Evolutionary conservation across 2,329 filamentous ascomycete genomes (phyloP).

Genomic region (Calonectria hongkongensis): DNA sequence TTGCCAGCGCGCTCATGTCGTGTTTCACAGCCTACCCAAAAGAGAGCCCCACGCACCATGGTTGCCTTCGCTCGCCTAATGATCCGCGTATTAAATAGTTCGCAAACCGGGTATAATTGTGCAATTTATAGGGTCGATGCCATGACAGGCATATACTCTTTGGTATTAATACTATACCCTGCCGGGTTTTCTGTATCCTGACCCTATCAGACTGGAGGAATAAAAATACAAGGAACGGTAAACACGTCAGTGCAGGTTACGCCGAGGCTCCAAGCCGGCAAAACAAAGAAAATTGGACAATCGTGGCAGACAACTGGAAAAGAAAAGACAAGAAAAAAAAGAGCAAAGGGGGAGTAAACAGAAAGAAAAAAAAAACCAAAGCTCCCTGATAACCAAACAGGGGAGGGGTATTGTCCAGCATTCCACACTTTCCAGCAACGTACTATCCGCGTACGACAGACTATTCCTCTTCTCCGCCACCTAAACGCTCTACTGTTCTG

Average conservation of each 20-base stretch:
- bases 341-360: not conserved
- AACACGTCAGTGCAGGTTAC: conserved; percentile 28
- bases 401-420: conserved; percentile 42
- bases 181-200: conserved; percentile 25
- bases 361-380: conserved; percentile 15
- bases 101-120: not conserved
- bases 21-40: conserved; percentile 15
- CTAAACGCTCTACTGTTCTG: conserved; percentile 78
- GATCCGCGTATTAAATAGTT: conserved; percentile 11
- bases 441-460: conserved; percentile 44
- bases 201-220: conserved; percentile 27
- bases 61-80: conserved; percentile 5
- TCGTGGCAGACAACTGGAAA: not conserved
- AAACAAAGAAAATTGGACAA: conserved; percentile 21
- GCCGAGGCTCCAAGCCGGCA: conserved; percentile 12
- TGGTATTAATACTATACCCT: conserved; percentile 6
- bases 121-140: not conserved
- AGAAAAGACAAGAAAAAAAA: conserved; percentile 10
- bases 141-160: conserved; percentile 2
- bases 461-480: conserved; percentile 69
- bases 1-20: conserved; percentile 11
- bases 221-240: conserved; percentile 33
- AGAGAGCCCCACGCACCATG: conserved; percentile 5
- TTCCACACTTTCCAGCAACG: conserved; percentile 36
- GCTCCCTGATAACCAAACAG: conserved; percentile 31